Conservation (phyloP, 148 eudicot genomes). For the Vaccinium myrtillus region DNA sequence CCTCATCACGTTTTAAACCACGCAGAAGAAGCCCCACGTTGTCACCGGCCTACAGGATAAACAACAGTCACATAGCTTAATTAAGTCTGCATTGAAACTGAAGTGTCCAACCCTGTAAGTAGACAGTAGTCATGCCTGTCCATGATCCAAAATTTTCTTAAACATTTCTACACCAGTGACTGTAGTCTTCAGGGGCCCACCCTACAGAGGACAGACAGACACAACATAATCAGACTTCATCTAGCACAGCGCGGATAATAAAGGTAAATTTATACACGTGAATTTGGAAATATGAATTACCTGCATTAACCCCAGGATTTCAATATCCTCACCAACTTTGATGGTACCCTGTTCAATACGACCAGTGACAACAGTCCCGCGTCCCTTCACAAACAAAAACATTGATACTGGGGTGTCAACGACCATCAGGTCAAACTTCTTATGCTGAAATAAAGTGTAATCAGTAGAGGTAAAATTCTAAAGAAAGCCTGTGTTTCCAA, state of each 20-base stretch:
- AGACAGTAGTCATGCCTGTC: conserved; percentile 41
- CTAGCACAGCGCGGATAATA: neutral
- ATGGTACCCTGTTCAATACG: conserved; percentile 82
- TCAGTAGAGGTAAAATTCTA: neutral
- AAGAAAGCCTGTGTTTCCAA: neutral
- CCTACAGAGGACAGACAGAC: conserved; percentile 31
- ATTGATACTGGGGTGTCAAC: neutral
- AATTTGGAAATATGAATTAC: conserved; percentile 22
- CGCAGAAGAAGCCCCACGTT: conserved; percentile 89
- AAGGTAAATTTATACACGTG: neutral
- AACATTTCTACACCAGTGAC: conserved; percentile 96
- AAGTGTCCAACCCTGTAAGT: neutral
- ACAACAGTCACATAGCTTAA: conserved; percentile 5
- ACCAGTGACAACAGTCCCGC: conserved; percentile 94
- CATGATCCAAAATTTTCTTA: conserved; percentile 72
- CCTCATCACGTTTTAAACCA: conserved; percentile 74
- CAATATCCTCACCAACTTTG: conserved; percentile 82
- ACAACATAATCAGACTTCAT: neutral
- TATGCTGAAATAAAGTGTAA: neutral
- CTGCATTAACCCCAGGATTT: conserved; percentile 71
- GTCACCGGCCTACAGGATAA: conserved; percentile 69
- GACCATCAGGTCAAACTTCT: neutral
- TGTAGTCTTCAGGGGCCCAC: conserved; percentile 60
- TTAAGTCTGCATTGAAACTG: neutral
- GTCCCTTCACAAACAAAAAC: conserved; percentile 47